Conservation (phyloP, 345 rosid genomes). For the Viola odorata region DNA sequence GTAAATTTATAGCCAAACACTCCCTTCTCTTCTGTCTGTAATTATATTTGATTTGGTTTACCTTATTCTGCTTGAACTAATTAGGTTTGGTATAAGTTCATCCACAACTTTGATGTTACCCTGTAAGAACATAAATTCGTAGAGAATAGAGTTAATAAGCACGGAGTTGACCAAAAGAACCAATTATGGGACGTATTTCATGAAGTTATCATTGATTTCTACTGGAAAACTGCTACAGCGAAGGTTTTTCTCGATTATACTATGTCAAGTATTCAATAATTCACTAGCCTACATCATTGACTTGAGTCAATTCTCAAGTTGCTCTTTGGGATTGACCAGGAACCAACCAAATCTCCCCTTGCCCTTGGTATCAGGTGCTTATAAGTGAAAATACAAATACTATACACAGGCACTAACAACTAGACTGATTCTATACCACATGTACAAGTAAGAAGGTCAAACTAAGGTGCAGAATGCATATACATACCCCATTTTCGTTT, state of each 20-base stretch:
- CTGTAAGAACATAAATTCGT: slow-evolving; percentile 27
- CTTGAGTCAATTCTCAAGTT: not conserved
- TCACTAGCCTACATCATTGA: not conserved
- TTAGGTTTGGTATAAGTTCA: slow-evolving; percentile 66
- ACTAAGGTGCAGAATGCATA: not conserved
- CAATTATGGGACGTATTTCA: too few species aligned
- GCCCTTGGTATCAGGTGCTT: too few species aligned
- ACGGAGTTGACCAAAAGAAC: not conserved
- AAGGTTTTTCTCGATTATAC: too few species aligned
- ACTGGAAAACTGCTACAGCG: too few species aligned
- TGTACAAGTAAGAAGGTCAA: too few species aligned
- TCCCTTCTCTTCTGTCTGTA: not conserved
- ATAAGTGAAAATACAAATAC: too few species aligned
- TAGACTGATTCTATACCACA: too few species aligned
- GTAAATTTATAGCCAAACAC: not conserved
- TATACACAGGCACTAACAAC: too few species aligned
- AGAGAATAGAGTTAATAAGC: not conserved
- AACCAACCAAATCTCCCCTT: not conserved
- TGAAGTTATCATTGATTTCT: too few species aligned
- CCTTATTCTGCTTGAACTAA: slow-evolving; percentile 87
- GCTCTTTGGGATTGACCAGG: slow-evolving; percentile 1
- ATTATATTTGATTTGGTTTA: slow-evolving; percentile 4
- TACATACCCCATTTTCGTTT: slow-evolving; percentile 41
- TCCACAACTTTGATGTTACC: slow-evolving; percentile 54
- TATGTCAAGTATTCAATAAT: not conserved